Evolutionary conservation across 495 filamentous ascomycete genomes (phyloP).

Genomic region (Tuber calosporum): DNA sequence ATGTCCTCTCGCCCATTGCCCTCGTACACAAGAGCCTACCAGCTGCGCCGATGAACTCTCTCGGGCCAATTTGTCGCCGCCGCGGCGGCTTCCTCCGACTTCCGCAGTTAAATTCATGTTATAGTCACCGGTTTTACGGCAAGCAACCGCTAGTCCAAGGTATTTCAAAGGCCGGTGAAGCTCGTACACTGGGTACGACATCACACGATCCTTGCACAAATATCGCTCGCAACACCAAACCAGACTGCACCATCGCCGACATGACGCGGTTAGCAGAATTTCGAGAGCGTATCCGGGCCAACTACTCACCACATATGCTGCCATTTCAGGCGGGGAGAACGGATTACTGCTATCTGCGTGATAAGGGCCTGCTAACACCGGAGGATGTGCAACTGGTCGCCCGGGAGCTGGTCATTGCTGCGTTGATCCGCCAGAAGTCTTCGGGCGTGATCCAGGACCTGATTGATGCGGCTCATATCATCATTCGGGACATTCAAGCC

Average conservation of each 20-base stretch:
- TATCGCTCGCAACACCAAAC: not conserved
- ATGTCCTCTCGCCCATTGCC: not conserved
- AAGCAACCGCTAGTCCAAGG: not conserved
- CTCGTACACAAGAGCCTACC: not conserved
- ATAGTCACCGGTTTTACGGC: not conserved
- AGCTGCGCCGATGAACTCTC: not conserved
- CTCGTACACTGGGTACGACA: not conserved
- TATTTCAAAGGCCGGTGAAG: not conserved
- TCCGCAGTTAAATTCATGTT: not conserved
- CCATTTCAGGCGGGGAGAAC: not conserved
- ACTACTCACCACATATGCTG: not conserved
- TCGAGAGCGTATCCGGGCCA: not conserved
- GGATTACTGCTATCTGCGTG: constrained; percentile 20
- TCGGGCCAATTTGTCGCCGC: not conserved
- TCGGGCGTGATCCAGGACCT: not conserved
- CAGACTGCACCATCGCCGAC: not conserved
- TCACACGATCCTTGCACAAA: not conserved
- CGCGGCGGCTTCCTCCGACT: not conserved
- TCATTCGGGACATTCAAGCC: not conserved
- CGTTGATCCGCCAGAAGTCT: not conserved
- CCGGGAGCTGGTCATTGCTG: constrained; percentile 1
- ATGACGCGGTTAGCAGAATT: not conserved
- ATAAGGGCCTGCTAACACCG: not conserved
- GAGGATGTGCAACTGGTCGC: constrained; percentile 2
- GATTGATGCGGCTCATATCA: not conserved